phyloP scores from a whole-genome alignment of 495 filamentous ascomycete species.

The Penicillium daleae region DNA sequence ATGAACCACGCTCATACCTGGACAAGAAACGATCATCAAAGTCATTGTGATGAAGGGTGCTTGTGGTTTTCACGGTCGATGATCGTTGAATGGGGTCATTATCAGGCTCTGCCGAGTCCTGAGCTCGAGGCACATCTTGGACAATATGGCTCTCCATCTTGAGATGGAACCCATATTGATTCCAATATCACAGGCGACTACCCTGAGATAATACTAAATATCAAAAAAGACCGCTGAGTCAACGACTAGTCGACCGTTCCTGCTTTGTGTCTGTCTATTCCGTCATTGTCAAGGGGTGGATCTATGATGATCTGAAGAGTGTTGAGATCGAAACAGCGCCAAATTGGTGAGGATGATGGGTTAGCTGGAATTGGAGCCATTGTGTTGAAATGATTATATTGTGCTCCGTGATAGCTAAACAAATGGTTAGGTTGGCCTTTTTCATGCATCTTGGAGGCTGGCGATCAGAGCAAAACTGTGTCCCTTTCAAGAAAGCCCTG shows the following conservation, averaged over 20 bases:
- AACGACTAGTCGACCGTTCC: neutral
- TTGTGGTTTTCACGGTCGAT: slow-evolving; percentile 1
- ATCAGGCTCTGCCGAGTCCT: neutral
- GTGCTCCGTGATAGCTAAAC: no score
- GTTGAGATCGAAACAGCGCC: neutral
- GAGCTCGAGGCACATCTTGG: neutral
- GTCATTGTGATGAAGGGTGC: slow-evolving; percentile 11
- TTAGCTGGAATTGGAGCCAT: neutral
- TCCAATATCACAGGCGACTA: neutral
- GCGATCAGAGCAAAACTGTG: neutral
- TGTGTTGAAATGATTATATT: neutral
- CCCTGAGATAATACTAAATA: neutral
- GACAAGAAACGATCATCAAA: slow-evolving; percentile 7
- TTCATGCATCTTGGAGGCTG: no score
- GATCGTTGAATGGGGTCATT: slow-evolving; percentile 5
- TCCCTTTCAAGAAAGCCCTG: no score
- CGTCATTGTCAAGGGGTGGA: neutral
- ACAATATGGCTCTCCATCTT: neutral
- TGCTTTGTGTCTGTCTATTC: neutral
- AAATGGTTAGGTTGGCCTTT: no score
- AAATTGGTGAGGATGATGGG: neutral
- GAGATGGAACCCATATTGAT: no score
- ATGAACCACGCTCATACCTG: neutral
- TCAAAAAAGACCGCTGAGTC: neutral
- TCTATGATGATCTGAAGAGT: neutral